These are phyloP conservation scores for Gillenia trifoliata DNA, from an alignment of 306 rosid genomes.

Conservation along the genomic window DNA sequence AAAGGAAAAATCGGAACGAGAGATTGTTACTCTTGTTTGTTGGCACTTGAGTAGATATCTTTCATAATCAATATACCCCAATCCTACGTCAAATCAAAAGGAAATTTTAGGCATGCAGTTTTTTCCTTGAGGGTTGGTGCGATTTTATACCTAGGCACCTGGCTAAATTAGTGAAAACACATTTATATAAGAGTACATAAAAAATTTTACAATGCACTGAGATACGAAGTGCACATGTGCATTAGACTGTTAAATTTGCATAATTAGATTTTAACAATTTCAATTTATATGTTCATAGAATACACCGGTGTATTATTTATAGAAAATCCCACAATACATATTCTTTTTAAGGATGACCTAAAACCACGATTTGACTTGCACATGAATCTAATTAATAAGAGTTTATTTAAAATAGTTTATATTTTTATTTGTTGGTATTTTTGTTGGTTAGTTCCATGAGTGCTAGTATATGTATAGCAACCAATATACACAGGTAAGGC, in stretches of 20 bases:
- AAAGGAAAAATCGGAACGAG: not conserved
- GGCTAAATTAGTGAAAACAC: not conserved
- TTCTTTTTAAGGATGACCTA: too few species aligned
- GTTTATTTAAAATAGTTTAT: not conserved
- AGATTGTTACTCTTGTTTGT: not conserved
- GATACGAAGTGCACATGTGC: too few species aligned
- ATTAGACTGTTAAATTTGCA: too few species aligned
- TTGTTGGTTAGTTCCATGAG: not conserved
- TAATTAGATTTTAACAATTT: too few species aligned
- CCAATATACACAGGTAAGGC: slow-evolving; percentile 10
- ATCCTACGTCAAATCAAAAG: not conserved
- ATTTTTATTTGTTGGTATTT: not conserved
- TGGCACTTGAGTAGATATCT: not conserved
- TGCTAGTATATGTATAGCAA: not conserved
- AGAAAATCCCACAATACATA: too few species aligned
- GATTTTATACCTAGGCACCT: not conserved
- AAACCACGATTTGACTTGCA: not conserved
- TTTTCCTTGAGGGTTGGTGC: not conserved
- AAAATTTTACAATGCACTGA: too few species aligned
- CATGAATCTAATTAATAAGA: not conserved
- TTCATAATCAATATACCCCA: not conserved
- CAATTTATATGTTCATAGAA: too few species aligned
- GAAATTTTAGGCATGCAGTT: not conserved
- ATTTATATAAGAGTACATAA: too few species aligned
- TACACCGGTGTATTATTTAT: too few species aligned